A percentile compares a stretch with the other conserved stretches of the same genome.
These are phyloP conservation scores for Herpomyces periplanetae DNA, from an alignment of 2,329 filamentous ascomycete genomes.

Conservation along the genomic window DNA sequence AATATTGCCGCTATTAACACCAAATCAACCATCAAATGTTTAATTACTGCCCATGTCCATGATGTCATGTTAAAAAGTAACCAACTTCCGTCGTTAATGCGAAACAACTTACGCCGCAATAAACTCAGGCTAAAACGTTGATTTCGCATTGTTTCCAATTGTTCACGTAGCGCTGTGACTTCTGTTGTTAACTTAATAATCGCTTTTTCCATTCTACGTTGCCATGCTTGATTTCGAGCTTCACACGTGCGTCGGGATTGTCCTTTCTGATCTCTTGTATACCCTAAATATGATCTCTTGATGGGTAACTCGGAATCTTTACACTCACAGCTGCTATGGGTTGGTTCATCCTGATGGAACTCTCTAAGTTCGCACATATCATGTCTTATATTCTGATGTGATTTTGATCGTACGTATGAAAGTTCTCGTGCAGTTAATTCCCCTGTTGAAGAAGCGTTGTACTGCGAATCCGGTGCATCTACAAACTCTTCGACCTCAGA, in stretches of 20 bases:
- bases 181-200: constrained; percentile 68
- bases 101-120: constrained; percentile 13
- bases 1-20: constrained; percentile 22
- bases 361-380: not conserved
- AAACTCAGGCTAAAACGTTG: not conserved
- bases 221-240: constrained; percentile 19
- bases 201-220: constrained; percentile 40
- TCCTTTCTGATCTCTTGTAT: constrained; percentile 3
- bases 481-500: constrained; percentile 6
- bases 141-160: constrained; percentile 29
- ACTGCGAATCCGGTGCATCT: constrained; percentile 11
- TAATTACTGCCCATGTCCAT: constrained; percentile 23
- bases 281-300: constrained; percentile 4
- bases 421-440: not conserved
- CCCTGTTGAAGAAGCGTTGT: constrained; percentile 7
- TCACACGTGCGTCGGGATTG: constrained; percentile 4
- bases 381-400: not conserved
- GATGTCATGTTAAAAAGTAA: constrained; percentile 28
- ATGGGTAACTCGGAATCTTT: constrained; percentile 3
- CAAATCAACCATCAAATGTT: constrained; percentile 33
- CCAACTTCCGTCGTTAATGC: constrained; percentile 20
- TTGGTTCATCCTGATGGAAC: not conserved
- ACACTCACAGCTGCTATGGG: too few species aligned
- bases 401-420: not conserved
- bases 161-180: constrained; percentile 60